Evolutionary conservation across 2,329 filamentous ascomycete species (phyloP), one percentile per base, ranked within the genome.

Genomic region (Diaporthe velutina): DNA sequence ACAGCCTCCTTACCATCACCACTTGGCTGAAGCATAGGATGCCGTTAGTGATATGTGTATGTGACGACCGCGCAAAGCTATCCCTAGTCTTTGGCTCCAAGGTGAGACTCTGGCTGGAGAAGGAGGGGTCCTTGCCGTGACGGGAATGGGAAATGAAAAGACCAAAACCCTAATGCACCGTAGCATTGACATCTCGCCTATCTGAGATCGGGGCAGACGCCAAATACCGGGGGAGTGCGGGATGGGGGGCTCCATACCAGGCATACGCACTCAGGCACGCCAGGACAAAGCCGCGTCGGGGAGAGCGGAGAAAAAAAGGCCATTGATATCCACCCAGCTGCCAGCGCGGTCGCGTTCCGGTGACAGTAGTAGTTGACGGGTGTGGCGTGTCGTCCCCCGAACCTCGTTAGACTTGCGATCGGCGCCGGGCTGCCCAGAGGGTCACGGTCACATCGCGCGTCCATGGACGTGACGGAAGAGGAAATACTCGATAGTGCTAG

Each of bases 111-210:
- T 25, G 10, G 33, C 45, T 19, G 30, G 25, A 25, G 22, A 15
- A 19, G 22, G 38, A 10, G 54, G 35, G 10, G 35, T 38, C 8
- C 13, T 28, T 13, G 28, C 40, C 15, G 54, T 22, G 33, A 19
- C 64, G 33, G 33, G 33, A 68, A 25, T 22, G 48, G 64, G 33
- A 52, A 67, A 52, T 25, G 48, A 30, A 54, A 54, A 68, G 45
- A 67, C 30, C 13, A 54, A 68, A 68, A 68, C 33, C 64, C 48
- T 68, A 68, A 28, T 68, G 28, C 45, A 68, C 33, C 22, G 64
- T 68, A 68, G 64, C 64, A 68, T 68, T 68, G 48, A 68, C 22
- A 54, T 54, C 45, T 68, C 64, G 64, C 64, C 64, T 54, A 68
- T 68, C 64, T 68, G 64, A 68, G 64, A 68, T 68, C 64, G 64